Base-by-base conservation (phyloP, 2,329 filamentous ascomycete genomes). In the Pseudocercospora cruenta region DNA sequence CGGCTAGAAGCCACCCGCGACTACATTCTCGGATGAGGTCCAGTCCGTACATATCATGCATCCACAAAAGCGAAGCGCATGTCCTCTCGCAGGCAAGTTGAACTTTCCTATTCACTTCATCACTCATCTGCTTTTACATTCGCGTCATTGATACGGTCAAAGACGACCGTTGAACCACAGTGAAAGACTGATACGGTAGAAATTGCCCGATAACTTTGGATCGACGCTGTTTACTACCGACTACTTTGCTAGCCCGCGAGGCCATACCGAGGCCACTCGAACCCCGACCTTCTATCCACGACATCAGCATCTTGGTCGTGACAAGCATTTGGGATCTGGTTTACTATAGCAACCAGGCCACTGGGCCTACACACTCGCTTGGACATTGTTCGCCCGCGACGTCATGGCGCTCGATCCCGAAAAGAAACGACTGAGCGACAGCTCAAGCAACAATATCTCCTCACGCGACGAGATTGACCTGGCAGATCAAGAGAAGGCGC, bases 401-500 rank as follows among this genome's bases (percentile, higher is more conserved):
- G 45, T 9, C 53, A 64, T 64, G 65, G 59, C 43, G 19, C 10
- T 53, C 62, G 51, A 62, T 21, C 10, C 36, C n/a, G 65, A 64
- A 43, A 64, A 54, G 58, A 62, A 47, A 51, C 31, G 55, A 8
- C 22, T 60, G 54, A 62, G 62, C 53, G 65, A 64, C 58, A 68
- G 33, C 49, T 70, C 64, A 5, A 63, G 60, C 39, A 70, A 71
- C 67, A 72, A 69, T 55, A 68, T 74, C 58, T 69, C 58, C 31
- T 68, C 67, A 55, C 67, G 63, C 36, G 59, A 71, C 39, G 71
- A 73, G 39, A 58, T 69, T 60, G 66, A 69, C 19, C 51, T 67
- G 53, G 74, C 67, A 58, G 75, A 77, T 60, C 63, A 70, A 49
- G 72, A 78, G 66, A 74, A 76, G 65, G 66, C 74, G 28, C 53